Evolutionary conservation across 768 basidiomycete species (phyloP).

Genomic region (Phanerochaete sordida): DNA sequence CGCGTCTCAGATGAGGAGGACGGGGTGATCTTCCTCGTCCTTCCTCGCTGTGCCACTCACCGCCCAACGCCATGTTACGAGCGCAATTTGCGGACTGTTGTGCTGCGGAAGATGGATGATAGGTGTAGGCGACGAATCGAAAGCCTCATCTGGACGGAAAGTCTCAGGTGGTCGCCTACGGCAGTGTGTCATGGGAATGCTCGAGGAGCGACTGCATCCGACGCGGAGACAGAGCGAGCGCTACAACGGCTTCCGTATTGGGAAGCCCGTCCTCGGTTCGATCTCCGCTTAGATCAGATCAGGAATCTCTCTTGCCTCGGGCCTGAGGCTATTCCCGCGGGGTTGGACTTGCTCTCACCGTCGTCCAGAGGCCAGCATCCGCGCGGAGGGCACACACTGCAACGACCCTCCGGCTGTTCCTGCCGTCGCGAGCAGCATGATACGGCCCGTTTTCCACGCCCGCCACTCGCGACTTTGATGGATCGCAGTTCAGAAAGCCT

Average conservation of each 20-base stretch:
- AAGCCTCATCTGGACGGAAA: neutral
- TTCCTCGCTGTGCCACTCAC: neutral
- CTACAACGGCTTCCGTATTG: neutral
- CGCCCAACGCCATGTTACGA: neutral
- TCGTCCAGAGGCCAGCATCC: neutral
- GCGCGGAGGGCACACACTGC: neutral
- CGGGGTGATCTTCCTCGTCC: neutral
- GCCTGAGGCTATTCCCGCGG: neutral
- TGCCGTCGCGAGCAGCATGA: neutral
- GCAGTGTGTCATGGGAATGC: neutral
- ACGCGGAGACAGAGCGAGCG: neutral
- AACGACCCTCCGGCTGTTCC: neutral
- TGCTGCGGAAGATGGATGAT: neutral
- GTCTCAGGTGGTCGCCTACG: neutral
- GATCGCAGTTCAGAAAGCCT: neutral
- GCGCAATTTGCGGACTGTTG: neutral
- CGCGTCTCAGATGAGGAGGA: neutral
- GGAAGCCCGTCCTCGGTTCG: neutral
- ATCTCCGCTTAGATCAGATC: neutral
- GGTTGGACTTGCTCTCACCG: neutral
- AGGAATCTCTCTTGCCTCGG: neutral
- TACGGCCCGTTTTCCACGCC: neutral
- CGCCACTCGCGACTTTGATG: neutral
- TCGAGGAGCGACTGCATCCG: neutral
- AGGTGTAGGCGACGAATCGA: neutral